These are phyloP conservation scores for Ophiostoma piceae DNA, from an alignment of 2,329 filamentous ascomycete genomes.

Conservation along the genomic window DNA sequence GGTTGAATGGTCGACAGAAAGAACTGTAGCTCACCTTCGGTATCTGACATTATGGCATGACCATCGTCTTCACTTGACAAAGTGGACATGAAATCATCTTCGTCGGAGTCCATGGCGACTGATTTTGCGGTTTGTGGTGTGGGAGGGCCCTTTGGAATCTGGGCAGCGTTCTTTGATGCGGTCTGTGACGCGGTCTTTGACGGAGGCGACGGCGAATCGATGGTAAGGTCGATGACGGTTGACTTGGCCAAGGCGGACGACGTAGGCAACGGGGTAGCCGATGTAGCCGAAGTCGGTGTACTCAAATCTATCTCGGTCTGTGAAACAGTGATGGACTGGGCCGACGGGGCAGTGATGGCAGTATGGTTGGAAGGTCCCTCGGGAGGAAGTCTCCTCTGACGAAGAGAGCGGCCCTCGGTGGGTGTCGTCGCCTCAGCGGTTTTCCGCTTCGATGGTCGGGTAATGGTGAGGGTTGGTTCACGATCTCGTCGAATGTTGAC, in stretches of 20 bases:
- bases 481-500: constrained; percentile 28
- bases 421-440: constrained; percentile 60
- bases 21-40: constrained; percentile 41
- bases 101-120: constrained; percentile 84
- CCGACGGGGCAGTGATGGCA: background rate
- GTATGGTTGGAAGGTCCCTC: constrained; percentile 34
- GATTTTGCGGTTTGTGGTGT: constrained; percentile 42
- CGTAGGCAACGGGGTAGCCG: background rate
- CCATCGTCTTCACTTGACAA: constrained; percentile 75
- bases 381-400: constrained; percentile 53
- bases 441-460: constrained; percentile 57
- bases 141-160: constrained; percentile 23
- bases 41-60: constrained; percentile 56
- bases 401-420: constrained; percentile 39
- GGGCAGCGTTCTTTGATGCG: background rate
- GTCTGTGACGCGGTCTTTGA: background rate
- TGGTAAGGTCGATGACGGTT: background rate
- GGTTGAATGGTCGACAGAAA: background rate
- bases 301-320: constrained; percentile 44
- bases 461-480: constrained; percentile 45
- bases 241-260: background rate
- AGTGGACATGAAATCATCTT: constrained; percentile 87
- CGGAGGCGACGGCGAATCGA: background rate
- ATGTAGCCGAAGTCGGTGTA: constrained; percentile 43
- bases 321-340: constrained; percentile 32